Conservation (phyloP, 116 monocot genomes). For the Dioscorea cayenensis region DNA sequence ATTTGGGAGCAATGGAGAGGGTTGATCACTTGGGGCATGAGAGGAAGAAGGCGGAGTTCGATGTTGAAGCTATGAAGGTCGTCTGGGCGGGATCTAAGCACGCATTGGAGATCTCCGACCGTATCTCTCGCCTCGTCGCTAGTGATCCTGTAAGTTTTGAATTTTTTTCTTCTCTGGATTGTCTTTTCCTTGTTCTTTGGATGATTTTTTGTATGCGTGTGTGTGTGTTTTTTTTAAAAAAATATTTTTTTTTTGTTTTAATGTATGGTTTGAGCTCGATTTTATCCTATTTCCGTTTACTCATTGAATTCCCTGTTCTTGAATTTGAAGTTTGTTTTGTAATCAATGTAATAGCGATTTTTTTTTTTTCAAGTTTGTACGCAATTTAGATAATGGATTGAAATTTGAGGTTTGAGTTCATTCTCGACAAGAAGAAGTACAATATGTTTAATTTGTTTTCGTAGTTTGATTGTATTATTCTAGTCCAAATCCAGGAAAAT, state of each 20-base stretch:
- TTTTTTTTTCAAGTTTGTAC: too few species aligned
- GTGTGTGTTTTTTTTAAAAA: background rate
- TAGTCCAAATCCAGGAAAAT: too few species aligned
- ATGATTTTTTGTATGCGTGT: background rate
- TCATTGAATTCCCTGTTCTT: background rate
- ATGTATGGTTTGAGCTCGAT: background rate
- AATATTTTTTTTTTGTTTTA: background rate
- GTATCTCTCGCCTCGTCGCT: slow-evolving; percentile 84
- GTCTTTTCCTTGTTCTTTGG: background rate
- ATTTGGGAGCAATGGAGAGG: slow-evolving; percentile 22
- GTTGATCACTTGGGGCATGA: slow-evolving; percentile 66
- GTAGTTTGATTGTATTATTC: too few species aligned
- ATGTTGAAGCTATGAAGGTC: slow-evolving; percentile 87
- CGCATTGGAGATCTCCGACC: slow-evolving; percentile 56
- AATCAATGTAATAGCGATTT: too few species aligned
- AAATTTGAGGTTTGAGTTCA: background rate
- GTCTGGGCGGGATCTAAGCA: slow-evolving; percentile 93
- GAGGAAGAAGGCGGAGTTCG: slow-evolving; percentile 71
- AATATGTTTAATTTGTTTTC: too few species aligned
- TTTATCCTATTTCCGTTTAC: background rate
- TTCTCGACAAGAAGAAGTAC: background rate
- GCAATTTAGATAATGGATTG: background rate
- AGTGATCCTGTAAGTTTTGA: slow-evolving; percentile 70
- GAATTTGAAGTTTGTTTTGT: too few species aligned
- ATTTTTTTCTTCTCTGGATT: background rate